Conservation (phyloP, 768 basidiomycete species). For the Termitomyces eurrhizus region DNA sequence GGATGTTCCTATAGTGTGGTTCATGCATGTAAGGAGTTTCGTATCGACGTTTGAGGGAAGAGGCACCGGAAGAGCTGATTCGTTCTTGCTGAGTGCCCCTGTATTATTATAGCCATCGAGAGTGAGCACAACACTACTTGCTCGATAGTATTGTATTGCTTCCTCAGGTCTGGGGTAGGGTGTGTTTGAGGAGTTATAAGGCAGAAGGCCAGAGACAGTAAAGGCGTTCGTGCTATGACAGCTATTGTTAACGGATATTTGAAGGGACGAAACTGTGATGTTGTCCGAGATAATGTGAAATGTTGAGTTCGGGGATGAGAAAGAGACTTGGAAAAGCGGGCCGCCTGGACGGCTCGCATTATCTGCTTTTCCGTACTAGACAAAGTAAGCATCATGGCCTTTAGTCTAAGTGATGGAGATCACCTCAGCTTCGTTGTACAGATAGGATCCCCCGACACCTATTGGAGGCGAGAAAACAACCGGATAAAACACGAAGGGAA, state of each 20-base stretch:
- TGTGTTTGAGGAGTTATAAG: slow-evolving; percentile 23
- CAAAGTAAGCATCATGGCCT: slow-evolving; percentile 14
- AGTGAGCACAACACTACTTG: slow-evolving; percentile 56
- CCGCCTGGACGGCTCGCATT: slow-evolving; percentile 46
- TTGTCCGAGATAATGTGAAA: slow-evolving; percentile 45
- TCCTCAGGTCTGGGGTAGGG: slow-evolving; percentile 40
- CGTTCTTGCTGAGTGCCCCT: slow-evolving; percentile 21
- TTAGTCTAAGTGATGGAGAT: neutral
- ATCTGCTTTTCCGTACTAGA: slow-evolving; percentile 40
- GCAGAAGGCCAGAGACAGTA: slow-evolving; percentile 5
- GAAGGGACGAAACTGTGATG: slow-evolving; percentile 22
- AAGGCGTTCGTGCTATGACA: neutral
- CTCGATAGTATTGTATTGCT: slow-evolving; percentile 64
- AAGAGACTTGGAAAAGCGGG: slow-evolving; percentile 14
- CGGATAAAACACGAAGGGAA: slow-evolving; percentile 53
- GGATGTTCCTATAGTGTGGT: neutral
- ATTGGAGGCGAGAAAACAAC: slow-evolving; percentile 1
- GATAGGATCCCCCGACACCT: neutral
- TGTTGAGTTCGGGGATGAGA: slow-evolving; percentile 11
- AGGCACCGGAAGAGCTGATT: neutral
- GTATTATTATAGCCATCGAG: slow-evolving; percentile 67
- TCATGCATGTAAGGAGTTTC: neutral
- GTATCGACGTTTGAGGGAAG: neutral
- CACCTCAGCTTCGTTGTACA: neutral
- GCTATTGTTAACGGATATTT: neutral